Base-by-base conservation (phyloP, 768 basidiomycete species). In the Lactarius hatsudake region DNA sequence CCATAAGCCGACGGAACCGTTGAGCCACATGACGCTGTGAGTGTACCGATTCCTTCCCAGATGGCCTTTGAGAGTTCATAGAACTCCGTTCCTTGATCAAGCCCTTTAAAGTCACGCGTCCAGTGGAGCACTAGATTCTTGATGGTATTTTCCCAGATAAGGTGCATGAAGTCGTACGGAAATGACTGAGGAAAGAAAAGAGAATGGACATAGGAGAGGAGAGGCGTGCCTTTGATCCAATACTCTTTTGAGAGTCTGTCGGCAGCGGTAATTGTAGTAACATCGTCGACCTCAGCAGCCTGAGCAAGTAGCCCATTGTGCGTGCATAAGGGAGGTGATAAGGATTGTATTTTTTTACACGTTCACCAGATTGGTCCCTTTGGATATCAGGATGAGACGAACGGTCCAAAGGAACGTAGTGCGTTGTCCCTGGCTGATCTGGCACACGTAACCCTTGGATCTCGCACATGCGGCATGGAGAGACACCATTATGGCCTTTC, bases 171-270 rank as follows among this genome's bases (percentile, higher is more conserved):
- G 20, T 45, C 43, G 12, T 61, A 32, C 10, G 28, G 59, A 34
- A 61, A 61, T 20, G 59, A 61, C 2, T 18, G 7, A 17, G 59
- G 43, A 20, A 61, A 61, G 30, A 10, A 18, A 18, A 61, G 42
- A 18, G 42, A 43, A 45, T 45, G 43, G 20, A 45, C 43, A n/a
- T 45, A 10, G 20, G 43, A 45, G 56, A 58, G 56, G 20, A 58
- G 30, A 32, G 56, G 56, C 0, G 30, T 20, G 0, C 56, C 56
- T 4, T 58, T 82, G 34, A 58, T 58, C 18, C 81, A 69, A 73
- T 80, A 28, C 84, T 73, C 0, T 82, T 74, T 61, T 86, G 83
- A 79, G 84, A 83, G 73, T 83, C 81, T 60, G 20, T 58, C 34
- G 8, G 28, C 15, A 8, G 26, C 20, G 17, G 56, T 5, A 34